These are phyloP conservation scores for Spinacia oleracea DNA, from an alignment of 179 eudicot genomes.

Conservation along the genomic window DNA sequence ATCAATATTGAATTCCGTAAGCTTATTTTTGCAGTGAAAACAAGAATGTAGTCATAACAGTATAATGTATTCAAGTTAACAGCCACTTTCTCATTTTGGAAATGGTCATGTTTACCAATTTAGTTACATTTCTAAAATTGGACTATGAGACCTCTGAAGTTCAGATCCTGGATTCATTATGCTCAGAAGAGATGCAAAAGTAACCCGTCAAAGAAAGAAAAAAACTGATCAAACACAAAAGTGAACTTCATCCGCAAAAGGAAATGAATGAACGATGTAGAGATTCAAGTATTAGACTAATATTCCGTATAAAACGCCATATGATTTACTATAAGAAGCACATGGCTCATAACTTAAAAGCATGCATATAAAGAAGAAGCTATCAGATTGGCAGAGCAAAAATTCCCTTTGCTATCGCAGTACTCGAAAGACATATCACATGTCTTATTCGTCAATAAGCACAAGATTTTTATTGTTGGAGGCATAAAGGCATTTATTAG, in stretches of 20 bases:
- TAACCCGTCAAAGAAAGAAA: neutral
- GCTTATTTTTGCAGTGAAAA: neutral
- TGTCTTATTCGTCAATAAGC: neutral
- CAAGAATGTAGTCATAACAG: neutral
- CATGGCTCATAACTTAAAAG: neutral
- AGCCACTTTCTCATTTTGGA: neutral
- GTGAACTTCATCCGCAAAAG: neutral
- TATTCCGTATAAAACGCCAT: neutral
- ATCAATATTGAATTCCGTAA: neutral
- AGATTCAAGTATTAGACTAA: neutral
- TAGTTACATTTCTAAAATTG: neutral
- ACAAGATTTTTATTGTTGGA: neutral
- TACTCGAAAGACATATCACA: neutral
- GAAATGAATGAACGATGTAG: neutral
- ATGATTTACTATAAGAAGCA: neutral
- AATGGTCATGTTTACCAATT: neutral
- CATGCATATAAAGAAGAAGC: neutral
- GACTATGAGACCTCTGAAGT: neutral
- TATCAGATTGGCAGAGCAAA: slow-evolving; percentile 1
- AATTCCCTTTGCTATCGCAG: neutral
- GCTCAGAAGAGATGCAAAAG: neutral
- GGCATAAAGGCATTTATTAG: neutral
- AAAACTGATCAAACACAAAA: neutral
- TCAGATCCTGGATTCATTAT: neutral
- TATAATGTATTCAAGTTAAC: neutral